phyloP scores from a whole-genome alignment of 2,329 filamentous ascomycete species.

The Talaromyces amestolkiae region DNA sequence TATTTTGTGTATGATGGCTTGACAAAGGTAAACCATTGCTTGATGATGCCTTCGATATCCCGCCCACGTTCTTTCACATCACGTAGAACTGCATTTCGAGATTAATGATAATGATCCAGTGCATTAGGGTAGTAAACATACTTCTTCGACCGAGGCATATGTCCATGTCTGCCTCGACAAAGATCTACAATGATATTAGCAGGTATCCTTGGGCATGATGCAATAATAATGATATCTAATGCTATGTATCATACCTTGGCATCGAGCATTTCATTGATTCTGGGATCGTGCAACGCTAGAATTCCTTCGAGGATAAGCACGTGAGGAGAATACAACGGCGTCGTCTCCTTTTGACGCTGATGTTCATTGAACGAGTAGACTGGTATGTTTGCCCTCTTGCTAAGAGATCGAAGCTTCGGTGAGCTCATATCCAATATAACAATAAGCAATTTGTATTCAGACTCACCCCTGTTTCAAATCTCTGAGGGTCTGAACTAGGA shows the following conservation, averaged over 20 bases:
- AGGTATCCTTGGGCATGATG: neutral
- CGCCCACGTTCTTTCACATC: constrained; percentile 86
- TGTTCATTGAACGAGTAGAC: constrained; percentile 95
- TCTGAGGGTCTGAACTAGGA: constrained; percentile 71
- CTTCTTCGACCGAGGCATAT: constrained; percentile 86
- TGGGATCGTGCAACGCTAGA: constrained; percentile 84
- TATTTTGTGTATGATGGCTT: constrained; percentile 96
- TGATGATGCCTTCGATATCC: constrained; percentile 92
- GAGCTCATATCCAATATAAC: neutral
- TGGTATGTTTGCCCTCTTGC: constrained; percentile 72
- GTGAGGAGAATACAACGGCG: constrained; percentile 91
- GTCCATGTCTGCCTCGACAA: constrained; percentile 93
- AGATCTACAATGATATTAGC: constrained; percentile 60
- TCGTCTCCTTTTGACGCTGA: constrained; percentile 73
- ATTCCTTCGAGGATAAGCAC: constrained; percentile 95
- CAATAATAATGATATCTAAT: neutral
- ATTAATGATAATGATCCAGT: neutral
- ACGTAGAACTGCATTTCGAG: constrained; percentile 61
- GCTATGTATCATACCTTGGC: constrained; percentile 57
- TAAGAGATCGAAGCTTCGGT: constrained; percentile 19
- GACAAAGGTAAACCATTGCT: constrained; percentile 95
- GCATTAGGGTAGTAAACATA: constrained; percentile 46
- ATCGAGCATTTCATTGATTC: constrained; percentile 82
- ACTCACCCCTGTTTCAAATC: constrained; percentile 88
- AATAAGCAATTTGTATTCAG: neutral